Percentiles rank a stretch among this genome's conserved stretches.
Evolutionary conservation across 768 basidiomycete genomes (phyloP).

Genomic region (Suillus spraguei): DNA sequence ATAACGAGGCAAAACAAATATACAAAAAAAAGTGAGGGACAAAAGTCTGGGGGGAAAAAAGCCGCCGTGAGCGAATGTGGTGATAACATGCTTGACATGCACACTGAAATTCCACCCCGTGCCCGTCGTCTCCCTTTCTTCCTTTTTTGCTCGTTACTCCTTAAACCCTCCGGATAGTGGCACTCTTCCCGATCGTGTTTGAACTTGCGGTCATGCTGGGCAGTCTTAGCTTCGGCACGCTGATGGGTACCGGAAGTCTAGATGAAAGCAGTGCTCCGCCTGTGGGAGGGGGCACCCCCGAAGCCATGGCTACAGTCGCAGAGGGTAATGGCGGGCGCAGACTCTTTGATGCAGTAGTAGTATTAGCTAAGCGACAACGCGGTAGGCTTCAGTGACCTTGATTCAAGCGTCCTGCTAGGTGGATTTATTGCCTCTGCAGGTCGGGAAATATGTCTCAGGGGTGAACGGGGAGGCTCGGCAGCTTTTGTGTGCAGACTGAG

Average conservation of each 20-base stretch:
- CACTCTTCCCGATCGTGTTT: conserved; percentile 11
- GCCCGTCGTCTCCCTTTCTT: background rate
- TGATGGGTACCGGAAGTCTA: conserved; percentile 16
- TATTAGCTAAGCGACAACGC: conserved; percentile 10
- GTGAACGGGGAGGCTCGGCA: background rate
- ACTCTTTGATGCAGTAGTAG: background rate
- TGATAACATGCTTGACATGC: conserved; percentile 9
- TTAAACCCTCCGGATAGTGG: conserved; percentile 12
- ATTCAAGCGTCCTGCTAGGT: background rate
- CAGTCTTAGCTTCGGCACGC: conserved; percentile 13
- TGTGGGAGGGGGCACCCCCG: conserved; percentile 13
- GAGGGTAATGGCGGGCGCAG: conserved; percentile 16
- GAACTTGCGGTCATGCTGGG: background rate
- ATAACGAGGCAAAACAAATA: conserved; percentile 4
- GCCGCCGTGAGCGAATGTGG: conserved; percentile 3
- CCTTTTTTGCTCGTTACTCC: background rate
- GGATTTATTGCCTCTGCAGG: background rate
- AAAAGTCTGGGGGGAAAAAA: background rate
- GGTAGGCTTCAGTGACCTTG: conserved; percentile 12
- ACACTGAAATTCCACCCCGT: background rate
- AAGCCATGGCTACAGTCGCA: conserved; percentile 6
- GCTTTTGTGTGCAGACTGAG: conserved; percentile 9
- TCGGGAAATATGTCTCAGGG: background rate
- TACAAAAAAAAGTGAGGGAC: background rate
- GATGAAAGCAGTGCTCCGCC: conserved; percentile 8